A percentile compares a stretch with the other conserved stretches of the same genome.
phyloP scores from a whole-genome alignment of 1,139 yeast species.

The Candida tunisiensis region DNA sequence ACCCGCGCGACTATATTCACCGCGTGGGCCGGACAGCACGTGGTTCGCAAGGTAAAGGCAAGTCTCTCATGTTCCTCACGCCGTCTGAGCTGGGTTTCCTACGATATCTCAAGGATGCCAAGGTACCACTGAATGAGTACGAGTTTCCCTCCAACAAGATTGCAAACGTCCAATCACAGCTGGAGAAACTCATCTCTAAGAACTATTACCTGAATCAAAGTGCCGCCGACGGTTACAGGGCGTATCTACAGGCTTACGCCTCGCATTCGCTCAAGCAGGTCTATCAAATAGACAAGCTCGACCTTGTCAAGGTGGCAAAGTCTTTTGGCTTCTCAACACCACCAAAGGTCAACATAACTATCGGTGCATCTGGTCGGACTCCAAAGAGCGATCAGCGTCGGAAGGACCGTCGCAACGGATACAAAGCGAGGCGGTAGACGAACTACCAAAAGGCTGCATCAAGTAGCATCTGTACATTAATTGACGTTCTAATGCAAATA shows the following conservation, averaged over 20 bases:
- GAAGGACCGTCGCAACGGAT: too few relatives aligned
- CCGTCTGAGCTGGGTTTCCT: slow-evolving; percentile 91
- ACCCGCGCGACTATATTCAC: slow-evolving; percentile 95
- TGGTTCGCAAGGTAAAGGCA: slow-evolving; percentile 84
- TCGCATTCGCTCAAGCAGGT: slow-evolving; percentile 93
- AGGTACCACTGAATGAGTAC: slow-evolving; percentile 91
- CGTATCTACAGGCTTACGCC: slow-evolving; percentile 93
- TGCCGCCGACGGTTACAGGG: slow-evolving; percentile 94
- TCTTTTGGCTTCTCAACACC: slow-evolving; percentile 92
- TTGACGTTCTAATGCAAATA: too few relatives aligned
- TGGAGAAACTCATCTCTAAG: slow-evolving; percentile 78
- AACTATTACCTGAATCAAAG: slow-evolving; percentile 90
- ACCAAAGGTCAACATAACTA: slow-evolving; percentile 91
- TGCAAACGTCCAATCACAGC: slow-evolving; percentile 88
- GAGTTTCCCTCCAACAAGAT: slow-evolving; percentile 90
- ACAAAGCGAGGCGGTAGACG: too few relatives aligned
- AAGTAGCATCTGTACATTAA: too few relatives aligned
- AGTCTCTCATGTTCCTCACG: slow-evolving; percentile 83
- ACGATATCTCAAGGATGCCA: slow-evolving; percentile 88
- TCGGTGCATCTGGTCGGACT: slow-evolving; percentile 79
- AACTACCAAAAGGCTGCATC: too few relatives aligned
- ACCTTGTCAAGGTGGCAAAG: slow-evolving; percentile 85
- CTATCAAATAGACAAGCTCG: slow-evolving; percentile 88
- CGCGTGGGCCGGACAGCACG: slow-evolving; percentile 98
- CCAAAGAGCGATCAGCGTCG: too few relatives aligned